phyloP scores from a whole-genome alignment of 2,329 filamentous ascomycete genomes.

The Venturia carpophila region DNA sequence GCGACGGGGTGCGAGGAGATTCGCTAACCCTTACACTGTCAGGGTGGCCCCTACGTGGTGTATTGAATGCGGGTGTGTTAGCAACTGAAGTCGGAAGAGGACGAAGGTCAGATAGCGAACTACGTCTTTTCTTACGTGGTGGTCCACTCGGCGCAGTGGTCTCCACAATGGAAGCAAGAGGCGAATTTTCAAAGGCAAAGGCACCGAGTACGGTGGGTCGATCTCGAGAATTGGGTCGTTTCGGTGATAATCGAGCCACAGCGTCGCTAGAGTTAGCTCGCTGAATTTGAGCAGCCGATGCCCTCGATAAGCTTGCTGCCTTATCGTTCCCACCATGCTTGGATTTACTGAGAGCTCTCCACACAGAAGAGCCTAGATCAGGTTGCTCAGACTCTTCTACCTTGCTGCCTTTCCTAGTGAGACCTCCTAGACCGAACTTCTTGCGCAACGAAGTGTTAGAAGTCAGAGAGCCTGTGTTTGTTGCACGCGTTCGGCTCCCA shows the following conservation, averaged over 20 bases:
- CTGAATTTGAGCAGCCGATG: constrained; percentile 42
- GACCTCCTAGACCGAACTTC: constrained; percentile 71
- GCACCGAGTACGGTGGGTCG: constrained; percentile 42
- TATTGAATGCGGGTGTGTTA: constrained; percentile 15
- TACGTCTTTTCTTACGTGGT: constrained; percentile 72
- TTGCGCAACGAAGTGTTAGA: constrained; percentile 79
- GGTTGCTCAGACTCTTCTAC: constrained; percentile 75
- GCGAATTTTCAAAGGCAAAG: constrained; percentile 35
- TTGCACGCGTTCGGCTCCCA: constrained; percentile 43
- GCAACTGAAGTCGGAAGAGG: constrained; percentile 52
- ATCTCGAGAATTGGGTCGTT: constrained; percentile 50
- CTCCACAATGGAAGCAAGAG: constrained; percentile 46
- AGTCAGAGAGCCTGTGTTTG: constrained; percentile 64
- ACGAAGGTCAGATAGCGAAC: constrained; percentile 81
- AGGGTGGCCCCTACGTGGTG: constrained; percentile 9
- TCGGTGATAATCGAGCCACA: constrained; percentile 41
- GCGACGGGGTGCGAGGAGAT: constrained; percentile 32
- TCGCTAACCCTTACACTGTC: constrained; percentile 14
- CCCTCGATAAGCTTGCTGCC: constrained; percentile 57
- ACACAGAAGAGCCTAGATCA: constrained; percentile 18
- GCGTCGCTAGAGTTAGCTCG: constrained; percentile 74
- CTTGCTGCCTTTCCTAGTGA: constrained; percentile 74
- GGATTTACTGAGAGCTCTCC: constrained; percentile 19
- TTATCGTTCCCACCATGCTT: constrained; percentile 48
- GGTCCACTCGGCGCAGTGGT: constrained; percentile 34